These are phyloP conservation scores for Stentor roeselii DNA, from an alignment of 73 alveolate genomes.

Conservation along the genomic window DNA sequence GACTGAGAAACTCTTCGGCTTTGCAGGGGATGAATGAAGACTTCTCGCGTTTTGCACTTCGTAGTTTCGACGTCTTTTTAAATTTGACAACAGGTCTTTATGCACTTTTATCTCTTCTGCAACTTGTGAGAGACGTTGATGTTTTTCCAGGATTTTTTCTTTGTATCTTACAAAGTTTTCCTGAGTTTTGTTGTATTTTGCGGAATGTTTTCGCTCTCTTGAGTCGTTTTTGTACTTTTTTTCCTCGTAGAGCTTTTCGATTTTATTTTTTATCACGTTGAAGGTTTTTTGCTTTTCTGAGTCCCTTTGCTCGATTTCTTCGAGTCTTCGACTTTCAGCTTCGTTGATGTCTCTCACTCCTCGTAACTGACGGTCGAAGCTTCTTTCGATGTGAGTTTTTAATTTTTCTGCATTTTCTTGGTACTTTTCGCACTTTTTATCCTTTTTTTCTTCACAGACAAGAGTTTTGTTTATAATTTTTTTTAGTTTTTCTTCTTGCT, in stretches of 20 bases:
- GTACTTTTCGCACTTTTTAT: no score
- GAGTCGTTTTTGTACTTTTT: neutral
- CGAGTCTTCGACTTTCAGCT: neutral
- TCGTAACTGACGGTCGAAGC: neutral
- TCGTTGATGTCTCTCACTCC: neutral
- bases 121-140: neutral
- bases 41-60: neutral
- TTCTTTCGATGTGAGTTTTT: neutral
- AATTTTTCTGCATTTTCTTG: neutral
- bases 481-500: neutral
- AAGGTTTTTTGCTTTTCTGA: neutral
- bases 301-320: neutral
- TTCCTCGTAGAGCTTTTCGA: neutral
- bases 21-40: neutral
- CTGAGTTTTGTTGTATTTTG: neutral
- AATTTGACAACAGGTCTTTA: neutral
- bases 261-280: neutral
- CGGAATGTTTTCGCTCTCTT: neutral
- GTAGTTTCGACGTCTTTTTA: neutral
- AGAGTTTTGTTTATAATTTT: neutral
- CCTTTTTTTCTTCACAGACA: neutral
- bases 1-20: no score
- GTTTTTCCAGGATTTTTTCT: neutral
- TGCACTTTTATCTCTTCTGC: neutral
- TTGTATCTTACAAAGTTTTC: neutral